Evolutionary conservation across 768 basidiomycete genomes (phyloP).

Genomic region (Grammothele lineata): DNA sequence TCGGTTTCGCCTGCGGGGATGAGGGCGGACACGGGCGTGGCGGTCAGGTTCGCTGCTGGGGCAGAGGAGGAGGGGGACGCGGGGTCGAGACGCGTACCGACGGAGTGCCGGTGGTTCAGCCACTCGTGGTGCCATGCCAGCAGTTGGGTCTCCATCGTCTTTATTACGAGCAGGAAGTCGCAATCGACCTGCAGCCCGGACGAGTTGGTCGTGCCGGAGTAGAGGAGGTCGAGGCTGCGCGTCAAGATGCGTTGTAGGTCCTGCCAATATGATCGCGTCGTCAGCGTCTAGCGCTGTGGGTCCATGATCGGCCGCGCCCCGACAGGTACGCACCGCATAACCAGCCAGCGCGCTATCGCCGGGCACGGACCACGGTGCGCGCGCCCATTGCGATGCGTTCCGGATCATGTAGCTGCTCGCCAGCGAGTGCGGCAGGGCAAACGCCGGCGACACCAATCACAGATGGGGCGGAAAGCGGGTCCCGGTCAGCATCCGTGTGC

Average conservation of each 20-base stretch:
- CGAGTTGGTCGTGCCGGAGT: slow-evolving; percentile 72
- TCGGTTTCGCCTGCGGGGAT: slow-evolving; percentile 12
- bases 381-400: slow-evolving; percentile 72
- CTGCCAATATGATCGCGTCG: slow-evolving; percentile 28
- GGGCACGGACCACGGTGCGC: slow-evolving; percentile 55
- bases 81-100: neutral
- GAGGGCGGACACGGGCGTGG: neutral
- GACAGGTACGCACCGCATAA: slow-evolving; percentile 58
- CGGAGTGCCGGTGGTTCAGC: slow-evolving; percentile 21
- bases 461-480: slow-evolving; percentile 4
- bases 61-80: neutral
- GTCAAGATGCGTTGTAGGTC: slow-evolving; percentile 88
- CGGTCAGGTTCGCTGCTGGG: too few species aligned
- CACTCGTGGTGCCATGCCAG: slow-evolving; percentile 57
- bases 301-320: neutral
- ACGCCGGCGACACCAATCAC: slow-evolving; percentile 13
- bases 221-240: slow-evolving; percentile 85
- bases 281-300: slow-evolving; percentile 2
- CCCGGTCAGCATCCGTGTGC: slow-evolving; percentile 8
- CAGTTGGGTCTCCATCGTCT: slow-evolving; percentile 80
- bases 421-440: neutral
- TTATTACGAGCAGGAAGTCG: slow-evolving; percentile 82
- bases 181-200: slow-evolving; percentile 82
- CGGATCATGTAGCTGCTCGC: slow-evolving; percentile 76
- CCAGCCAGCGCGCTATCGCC: slow-evolving; percentile 68